These are phyloP conservation scores for Amylocarpus encephaloides DNA, from an alignment of 2,329 filamentous ascomycete genomes.

Conservation along the genomic window DNA sequence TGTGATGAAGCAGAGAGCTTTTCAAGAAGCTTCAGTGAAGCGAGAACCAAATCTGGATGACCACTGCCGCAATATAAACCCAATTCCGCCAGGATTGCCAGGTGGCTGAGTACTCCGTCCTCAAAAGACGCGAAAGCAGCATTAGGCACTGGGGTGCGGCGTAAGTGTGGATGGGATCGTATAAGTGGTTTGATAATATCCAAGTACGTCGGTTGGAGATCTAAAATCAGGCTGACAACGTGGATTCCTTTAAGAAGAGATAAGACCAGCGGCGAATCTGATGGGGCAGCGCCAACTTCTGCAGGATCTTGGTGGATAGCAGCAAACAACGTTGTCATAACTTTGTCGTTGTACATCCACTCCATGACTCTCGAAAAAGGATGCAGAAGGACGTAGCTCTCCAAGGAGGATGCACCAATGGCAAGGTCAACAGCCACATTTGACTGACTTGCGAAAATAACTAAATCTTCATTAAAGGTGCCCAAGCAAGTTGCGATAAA, in stretches of 20 bases:
- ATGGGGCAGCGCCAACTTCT: slow-evolving; percentile 64
- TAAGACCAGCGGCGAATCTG: slow-evolving; percentile 75
- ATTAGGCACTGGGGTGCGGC: slow-evolving; percentile 59
- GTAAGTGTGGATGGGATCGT: slow-evolving; percentile 55
- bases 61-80: slow-evolving; percentile 82
- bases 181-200: slow-evolving; percentile 79
- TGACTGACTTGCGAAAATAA: slow-evolving; percentile 76
- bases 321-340: slow-evolving; percentile 71
- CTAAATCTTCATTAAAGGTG: slow-evolving; percentile 90
- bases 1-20: slow-evolving; percentile 80
- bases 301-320: slow-evolving; percentile 70
- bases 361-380: slow-evolving; percentile 95
- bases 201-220: slow-evolving; percentile 84
- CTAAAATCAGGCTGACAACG: slow-evolving; percentile 74
- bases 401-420: slow-evolving; percentile 67
- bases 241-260: slow-evolving; percentile 76
- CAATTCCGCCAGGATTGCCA: slow-evolving; percentile 73
- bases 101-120: slow-evolving; percentile 77
- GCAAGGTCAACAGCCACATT: slow-evolving; percentile 68
- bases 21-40: slow-evolving; percentile 75
- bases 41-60: slow-evolving; percentile 72
- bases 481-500: slow-evolving; percentile 74
- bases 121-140: slow-evolving; percentile 83
- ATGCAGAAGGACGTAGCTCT: slow-evolving; percentile 77
- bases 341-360: slow-evolving; percentile 93